Conservation (phyloP, 306 rosid genomes). For the Carpinus viminea region DNA sequence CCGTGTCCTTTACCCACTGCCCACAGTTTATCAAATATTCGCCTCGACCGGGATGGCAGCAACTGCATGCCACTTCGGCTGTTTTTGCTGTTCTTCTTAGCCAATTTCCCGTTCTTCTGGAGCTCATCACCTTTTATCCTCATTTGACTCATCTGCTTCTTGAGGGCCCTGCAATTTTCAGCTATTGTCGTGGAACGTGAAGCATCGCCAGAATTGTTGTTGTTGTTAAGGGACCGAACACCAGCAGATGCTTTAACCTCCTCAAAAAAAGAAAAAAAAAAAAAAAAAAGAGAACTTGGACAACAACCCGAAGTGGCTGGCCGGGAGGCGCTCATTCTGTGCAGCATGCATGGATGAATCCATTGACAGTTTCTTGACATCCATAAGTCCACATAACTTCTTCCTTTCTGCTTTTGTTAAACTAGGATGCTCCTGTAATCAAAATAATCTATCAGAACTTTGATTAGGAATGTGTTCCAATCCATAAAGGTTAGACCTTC, state of each 20-base stretch:
- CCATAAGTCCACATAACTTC: constrained; percentile 66
- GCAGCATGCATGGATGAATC: constrained; percentile 86
- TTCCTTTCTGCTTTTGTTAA: constrained; percentile 80
- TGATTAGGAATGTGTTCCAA: not conserved
- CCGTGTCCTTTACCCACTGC: constrained; percentile 69
- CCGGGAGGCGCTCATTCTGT: constrained; percentile 78
- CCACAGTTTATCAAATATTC: constrained; percentile 89
- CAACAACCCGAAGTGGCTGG: constrained; percentile 82
- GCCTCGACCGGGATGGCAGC: constrained; percentile 83
- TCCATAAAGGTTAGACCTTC: not conserved
- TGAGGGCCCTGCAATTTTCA: constrained; percentile 51
- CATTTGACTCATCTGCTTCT: constrained; percentile 48
- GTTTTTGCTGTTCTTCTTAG: constrained; percentile 75
- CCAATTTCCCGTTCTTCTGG: constrained; percentile 46
- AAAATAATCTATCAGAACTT: not conserved
- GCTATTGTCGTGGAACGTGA: constrained; percentile 27
- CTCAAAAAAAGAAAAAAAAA: no score
- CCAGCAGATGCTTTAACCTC: constrained; percentile 69
- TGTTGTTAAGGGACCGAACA: constrained; percentile 25
- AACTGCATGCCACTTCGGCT: constrained; percentile 76
- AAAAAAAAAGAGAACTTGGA: constrained; percentile 81
- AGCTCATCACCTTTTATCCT: constrained; percentile 58
- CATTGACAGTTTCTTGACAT: constrained; percentile 71
- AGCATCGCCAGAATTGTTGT: constrained; percentile 25
- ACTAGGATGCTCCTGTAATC: constrained; percentile 69